phyloP scores from a whole-genome alignment of 2,329 filamentous ascomycete species.

The Gnomoniopsis smithogilvyi region DNA sequence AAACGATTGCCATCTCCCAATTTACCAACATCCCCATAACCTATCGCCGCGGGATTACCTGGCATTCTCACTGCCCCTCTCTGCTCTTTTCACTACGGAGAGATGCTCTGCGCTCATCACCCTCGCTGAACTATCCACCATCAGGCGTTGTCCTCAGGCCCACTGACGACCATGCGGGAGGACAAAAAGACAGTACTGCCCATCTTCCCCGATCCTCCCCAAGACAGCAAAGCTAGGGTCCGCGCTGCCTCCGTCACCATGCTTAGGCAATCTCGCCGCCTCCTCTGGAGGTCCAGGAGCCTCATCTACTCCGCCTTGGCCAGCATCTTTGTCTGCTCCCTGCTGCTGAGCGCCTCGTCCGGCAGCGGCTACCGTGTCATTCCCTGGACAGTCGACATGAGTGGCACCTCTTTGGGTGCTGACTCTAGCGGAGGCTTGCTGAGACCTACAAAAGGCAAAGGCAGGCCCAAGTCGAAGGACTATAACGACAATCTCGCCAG shows the following conservation, averaged over 20 bases:
- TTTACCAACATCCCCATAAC: not conserved
- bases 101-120: constrained; percentile 9
- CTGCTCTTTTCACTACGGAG: not conserved
- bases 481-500: constrained; percentile 20
- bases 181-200: constrained; percentile 8
- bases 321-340: constrained; percentile 39
- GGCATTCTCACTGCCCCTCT: not conserved
- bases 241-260: constrained; percentile 24
- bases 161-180: constrained; percentile 12
- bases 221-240: constrained; percentile 9
- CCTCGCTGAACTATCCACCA: constrained; percentile 10
- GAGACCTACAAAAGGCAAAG: constrained; percentile 6
- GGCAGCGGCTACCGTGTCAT: constrained; percentile 33
- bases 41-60: not conserved
- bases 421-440: constrained; percentile 10
- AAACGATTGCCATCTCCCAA: constrained; percentile 2
- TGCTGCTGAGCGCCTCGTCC: constrained; percentile 36
- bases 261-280: constrained; percentile 22
- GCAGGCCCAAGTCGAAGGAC: constrained; percentile 13
- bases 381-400: constrained; percentile 24
- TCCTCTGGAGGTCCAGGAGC: constrained; percentile 33
- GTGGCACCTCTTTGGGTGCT: constrained; percentile 11
- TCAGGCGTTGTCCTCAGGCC: constrained; percentile 1
- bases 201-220: constrained; percentile 10
- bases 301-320: constrained; percentile 39